Conservation (phyloP, 306 rosid genomes). For the Malus orientalis region DNA sequence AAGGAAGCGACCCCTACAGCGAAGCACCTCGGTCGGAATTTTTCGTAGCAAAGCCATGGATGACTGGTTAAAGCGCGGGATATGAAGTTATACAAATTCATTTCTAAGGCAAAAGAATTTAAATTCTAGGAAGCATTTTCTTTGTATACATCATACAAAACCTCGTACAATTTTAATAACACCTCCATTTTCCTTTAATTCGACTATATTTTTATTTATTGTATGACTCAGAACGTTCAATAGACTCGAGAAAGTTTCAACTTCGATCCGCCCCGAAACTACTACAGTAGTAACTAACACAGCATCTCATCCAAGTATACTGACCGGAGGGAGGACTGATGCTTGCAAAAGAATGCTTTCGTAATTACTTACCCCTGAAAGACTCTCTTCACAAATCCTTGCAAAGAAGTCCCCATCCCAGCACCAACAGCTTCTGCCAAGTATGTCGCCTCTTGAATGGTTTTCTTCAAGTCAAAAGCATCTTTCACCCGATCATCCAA, state of each 20-base stretch:
- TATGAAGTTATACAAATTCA: background rate
- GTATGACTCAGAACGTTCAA: background rate
- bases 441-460: constrained; percentile 80
- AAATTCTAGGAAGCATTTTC: background rate
- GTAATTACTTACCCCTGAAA: constrained; percentile 29
- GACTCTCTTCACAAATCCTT: constrained; percentile 53
- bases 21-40: too few relatives aligned
- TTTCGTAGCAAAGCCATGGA: background rate
- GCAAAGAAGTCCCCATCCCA: constrained; percentile 75
- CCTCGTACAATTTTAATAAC: background rate
- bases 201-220: background rate
- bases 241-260: background rate
- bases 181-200: background rate
- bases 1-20: background rate
- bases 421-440: constrained; percentile 84
- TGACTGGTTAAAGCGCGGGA: too few relatives aligned
- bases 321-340: background rate
- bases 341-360: background rate
- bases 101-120: background rate
- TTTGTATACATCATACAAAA: background rate
- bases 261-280: background rate
- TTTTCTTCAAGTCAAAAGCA: constrained; percentile 81
- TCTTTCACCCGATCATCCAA: constrained; percentile 80
- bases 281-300: background rate
- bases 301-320: background rate